These are phyloP conservation scores for Tilletia setariae DNA, from an alignment of 1,284 basidiomycete genomes.

Conservation along the genomic window DNA sequence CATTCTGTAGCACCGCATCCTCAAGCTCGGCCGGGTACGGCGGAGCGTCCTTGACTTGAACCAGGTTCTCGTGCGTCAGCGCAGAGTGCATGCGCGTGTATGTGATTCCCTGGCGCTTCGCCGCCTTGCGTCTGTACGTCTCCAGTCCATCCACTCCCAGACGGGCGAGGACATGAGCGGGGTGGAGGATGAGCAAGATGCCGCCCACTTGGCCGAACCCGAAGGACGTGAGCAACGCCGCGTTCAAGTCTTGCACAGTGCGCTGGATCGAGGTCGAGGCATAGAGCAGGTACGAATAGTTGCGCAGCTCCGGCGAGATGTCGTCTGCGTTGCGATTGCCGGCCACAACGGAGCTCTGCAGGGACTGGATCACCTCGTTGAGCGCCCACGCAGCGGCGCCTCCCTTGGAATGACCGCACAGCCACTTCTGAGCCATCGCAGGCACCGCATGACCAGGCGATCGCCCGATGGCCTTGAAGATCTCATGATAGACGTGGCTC, in stretches of 20 bases:
- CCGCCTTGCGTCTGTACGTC: constrained; percentile 63
- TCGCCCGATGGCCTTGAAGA: constrained; percentile 81
- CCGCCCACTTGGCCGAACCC: constrained; percentile 96
- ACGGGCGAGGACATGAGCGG: constrained; percentile 82
- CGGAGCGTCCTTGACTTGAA: constrained; percentile 93
- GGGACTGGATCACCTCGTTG: constrained; percentile 82
- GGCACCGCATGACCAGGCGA: constrained; percentile 92
- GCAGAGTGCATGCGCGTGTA: constrained; percentile 49
- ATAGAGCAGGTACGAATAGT: constrained; percentile 90
- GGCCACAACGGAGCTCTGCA: constrained; percentile 83
- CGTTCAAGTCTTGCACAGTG: constrained; percentile 45
- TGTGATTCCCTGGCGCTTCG: constrained; percentile 41
- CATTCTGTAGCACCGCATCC: constrained; percentile 83
- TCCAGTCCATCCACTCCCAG: constrained; percentile 72
- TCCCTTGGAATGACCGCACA: constrained; percentile 50
- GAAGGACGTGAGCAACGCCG: constrained; percentile 72
- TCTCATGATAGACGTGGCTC: constrained; percentile 91
- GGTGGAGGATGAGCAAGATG: constrained; percentile 80
- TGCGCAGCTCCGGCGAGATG: constrained; percentile 84
- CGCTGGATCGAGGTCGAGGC: constrained; percentile 79
- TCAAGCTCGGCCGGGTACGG: constrained; percentile 88
- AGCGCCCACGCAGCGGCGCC: constrained; percentile 89
- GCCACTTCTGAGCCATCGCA: constrained; percentile 93
- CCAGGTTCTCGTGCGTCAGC: constrained; percentile 55
- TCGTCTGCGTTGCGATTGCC: constrained; percentile 78